phyloP scores from a whole-genome alignment of 2,329 filamentous ascomycete species.

The Stagonosporopsis tanaceti region DNA sequence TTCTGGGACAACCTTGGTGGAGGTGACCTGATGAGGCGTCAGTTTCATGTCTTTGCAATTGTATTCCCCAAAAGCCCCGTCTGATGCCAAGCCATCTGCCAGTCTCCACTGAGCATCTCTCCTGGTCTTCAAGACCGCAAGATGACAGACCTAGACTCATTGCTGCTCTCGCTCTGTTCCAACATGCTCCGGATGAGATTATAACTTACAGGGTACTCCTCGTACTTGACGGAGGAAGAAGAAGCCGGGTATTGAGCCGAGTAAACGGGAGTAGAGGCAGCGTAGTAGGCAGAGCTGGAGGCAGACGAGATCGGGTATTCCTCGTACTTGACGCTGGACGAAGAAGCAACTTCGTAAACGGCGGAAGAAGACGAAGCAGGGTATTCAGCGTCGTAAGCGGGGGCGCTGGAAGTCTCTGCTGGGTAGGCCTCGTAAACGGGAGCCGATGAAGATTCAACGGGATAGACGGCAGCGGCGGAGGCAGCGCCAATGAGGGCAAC shows the following conservation, averaged over 20 bases:
- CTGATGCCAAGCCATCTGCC: neutral
- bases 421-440: constrained; percentile 24
- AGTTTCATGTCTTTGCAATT: neutral
- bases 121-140: neutral
- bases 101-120: neutral
- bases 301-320: constrained; percentile 1
- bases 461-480: constrained; percentile 6
- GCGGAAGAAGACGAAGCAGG: neutral
- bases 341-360: neutral
- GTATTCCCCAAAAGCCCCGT: neutral
- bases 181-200: neutral
- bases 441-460: constrained; percentile 29
- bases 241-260: constrained; percentile 12
- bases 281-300: constrained; percentile 11
- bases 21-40: constrained; percentile 2
- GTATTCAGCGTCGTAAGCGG: neutral
- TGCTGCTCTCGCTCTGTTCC: too few species aligned
- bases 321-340: neutral
- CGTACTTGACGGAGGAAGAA: constrained; percentile 13
- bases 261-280: constrained; percentile 19
- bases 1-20: constrained; percentile 17
- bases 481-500: constrained; percentile 26
- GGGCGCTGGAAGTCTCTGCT: neutral
- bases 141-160: neutral
- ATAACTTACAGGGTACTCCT: constrained; percentile 9